Evolutionary conservation across 169 alveolate species (phyloP).

Genomic region (Plasmodium relictum): DNA sequence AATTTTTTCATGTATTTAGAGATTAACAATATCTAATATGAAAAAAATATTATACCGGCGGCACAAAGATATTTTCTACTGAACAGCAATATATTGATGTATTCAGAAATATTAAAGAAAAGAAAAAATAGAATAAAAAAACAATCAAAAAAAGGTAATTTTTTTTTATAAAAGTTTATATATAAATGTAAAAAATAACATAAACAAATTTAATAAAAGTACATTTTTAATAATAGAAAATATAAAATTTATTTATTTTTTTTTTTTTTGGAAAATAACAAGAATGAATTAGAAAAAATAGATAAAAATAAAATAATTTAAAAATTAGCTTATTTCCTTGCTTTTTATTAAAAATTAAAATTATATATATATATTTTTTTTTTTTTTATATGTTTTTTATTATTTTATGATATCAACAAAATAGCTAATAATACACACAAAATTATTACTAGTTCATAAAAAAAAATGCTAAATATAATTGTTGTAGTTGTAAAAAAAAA

Average conservation of each 20-base stretch:
- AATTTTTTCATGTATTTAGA: constrained; percentile 38
- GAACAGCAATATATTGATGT: constrained; percentile 3
- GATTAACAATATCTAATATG: not conserved
- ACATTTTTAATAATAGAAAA: not conserved
- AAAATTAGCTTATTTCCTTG: constrained; percentile 49
- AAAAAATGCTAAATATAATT: constrained; percentile 41
- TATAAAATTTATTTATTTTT: constrained; percentile 32
- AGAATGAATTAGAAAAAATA: constrained; percentile 17
- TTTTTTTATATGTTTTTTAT: constrained; percentile 5
- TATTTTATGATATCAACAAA: constrained; percentile 10
- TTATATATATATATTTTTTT: constrained; percentile 20
- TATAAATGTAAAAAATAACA: constrained; percentile 43
- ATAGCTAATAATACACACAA: constrained; percentile 70
- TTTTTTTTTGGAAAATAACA: constrained; percentile 14
- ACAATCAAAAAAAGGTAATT: constrained; percentile 3
- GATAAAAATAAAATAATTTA: constrained; percentile 16
- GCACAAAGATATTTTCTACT: constrained; percentile 18
- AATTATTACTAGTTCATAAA: constrained; percentile 47
- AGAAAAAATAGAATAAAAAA: constrained; percentile 3
- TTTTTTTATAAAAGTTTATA: constrained; percentile 14
- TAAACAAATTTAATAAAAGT: constrained; percentile 24
- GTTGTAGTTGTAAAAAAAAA: constrained; percentile 18
- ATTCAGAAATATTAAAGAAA: constrained; percentile 10
- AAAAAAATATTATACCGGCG: constrained; percentile 13
- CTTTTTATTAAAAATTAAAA: constrained; percentile 30